phyloP scores from a whole-genome alignment of 129 eudicot genomes.

The Kitagawia praeruptora region DNA sequence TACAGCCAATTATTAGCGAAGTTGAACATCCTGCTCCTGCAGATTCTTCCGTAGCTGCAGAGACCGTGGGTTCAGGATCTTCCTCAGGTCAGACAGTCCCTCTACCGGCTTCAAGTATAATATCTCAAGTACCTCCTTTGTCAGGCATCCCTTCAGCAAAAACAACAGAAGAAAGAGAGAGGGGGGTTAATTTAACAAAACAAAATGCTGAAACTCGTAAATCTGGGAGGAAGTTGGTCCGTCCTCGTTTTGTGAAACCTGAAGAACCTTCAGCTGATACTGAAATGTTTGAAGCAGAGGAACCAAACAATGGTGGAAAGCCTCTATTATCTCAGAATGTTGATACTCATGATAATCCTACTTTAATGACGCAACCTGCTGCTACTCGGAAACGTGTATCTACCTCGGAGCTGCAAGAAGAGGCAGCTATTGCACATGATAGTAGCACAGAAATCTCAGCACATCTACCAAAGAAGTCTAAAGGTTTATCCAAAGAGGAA shows the following conservation, averaged over 20 bases:
- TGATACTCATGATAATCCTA: slow-evolving; percentile 18
- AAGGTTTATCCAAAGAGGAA: slow-evolving; percentile 41
- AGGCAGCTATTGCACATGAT: slow-evolving; percentile 28
- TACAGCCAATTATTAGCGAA: no score
- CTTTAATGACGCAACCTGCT: slow-evolving; percentile 12
- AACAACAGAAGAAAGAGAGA: no score
- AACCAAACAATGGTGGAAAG: slow-evolving; percentile 22
- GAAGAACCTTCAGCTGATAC: slow-evolving; percentile 57
- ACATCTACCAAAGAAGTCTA: slow-evolving; percentile 47
- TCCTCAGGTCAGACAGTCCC: no score
- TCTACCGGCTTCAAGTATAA: no score
- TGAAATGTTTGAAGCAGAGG: slow-evolving; percentile 55
- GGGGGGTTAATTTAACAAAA: slow-evolving; percentile 1
- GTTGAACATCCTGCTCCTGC: no score
- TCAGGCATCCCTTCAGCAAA: no score
- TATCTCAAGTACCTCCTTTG: no score
- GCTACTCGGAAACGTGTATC: slow-evolving; percentile 52
- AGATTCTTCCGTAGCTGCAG: no score
- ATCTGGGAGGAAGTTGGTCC: slow-evolving; percentile 62
- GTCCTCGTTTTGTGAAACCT: slow-evolving; percentile 56
- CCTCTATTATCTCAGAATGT: slow-evolving; percentile 8
- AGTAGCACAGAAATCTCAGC: slow-evolving; percentile 27
- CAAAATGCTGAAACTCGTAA: slow-evolving; percentile 42
- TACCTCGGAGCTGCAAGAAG: slow-evolving; percentile 46
- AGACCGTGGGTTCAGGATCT: no score